Percentiles rank a stretch among this genome's conserved stretches.
These are phyloP conservation scores for Rhodomyrtus tomentosa DNA, from an alignment of 345 rosid genomes.

Conservation along the genomic window DNA sequence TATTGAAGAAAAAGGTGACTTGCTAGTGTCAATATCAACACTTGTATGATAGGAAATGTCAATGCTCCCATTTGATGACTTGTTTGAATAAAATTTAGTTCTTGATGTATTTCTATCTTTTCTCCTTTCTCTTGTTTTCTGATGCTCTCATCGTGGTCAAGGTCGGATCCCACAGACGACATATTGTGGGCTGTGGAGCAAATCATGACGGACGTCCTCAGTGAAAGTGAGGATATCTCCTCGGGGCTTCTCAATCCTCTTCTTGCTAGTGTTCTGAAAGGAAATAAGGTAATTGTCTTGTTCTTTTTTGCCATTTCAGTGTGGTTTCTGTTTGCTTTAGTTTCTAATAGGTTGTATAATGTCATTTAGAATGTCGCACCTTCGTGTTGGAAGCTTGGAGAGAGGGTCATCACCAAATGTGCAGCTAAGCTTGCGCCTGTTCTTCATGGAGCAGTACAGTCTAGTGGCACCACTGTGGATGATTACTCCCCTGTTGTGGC, in stretches of 20 bases:
- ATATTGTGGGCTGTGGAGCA: slow-evolving; percentile 53
- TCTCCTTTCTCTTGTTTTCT: neutral
- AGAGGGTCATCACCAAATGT: slow-evolving; percentile 44
- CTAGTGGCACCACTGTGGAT: slow-evolving; percentile 24
- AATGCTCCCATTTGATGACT: neutral
- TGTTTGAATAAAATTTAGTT: neutral
- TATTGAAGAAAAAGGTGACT: neutral
- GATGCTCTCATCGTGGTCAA: slow-evolving; percentile 6
- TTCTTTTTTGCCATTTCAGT: neutral
- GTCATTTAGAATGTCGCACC: slow-evolving; percentile 38
- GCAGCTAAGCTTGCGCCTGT: slow-evolving; percentile 39
- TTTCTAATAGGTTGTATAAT: neutral
- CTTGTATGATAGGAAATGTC: neutral
- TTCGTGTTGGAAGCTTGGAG: slow-evolving; percentile 36
- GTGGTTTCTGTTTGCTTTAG: neutral
- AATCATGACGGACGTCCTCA: slow-evolving; percentile 52
- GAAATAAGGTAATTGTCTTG: slow-evolving; percentile 37
- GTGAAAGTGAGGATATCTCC: slow-evolving; percentile 56
- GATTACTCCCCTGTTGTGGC: slow-evolving; percentile 47
- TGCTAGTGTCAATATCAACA: neutral
- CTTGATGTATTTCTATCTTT: neutral
- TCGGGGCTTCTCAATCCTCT: slow-evolving; percentile 39
- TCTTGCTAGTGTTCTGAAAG: slow-evolving; percentile 49
- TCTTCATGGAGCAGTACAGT: slow-evolving; percentile 41
- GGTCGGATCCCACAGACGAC: slow-evolving; percentile 36